A percentile compares a stretch with the other conserved stretches of the same genome.
Evolutionary conservation across 2,329 filamentous ascomycete species (phyloP).

Genomic region (Parafenestella ontariensis): DNA sequence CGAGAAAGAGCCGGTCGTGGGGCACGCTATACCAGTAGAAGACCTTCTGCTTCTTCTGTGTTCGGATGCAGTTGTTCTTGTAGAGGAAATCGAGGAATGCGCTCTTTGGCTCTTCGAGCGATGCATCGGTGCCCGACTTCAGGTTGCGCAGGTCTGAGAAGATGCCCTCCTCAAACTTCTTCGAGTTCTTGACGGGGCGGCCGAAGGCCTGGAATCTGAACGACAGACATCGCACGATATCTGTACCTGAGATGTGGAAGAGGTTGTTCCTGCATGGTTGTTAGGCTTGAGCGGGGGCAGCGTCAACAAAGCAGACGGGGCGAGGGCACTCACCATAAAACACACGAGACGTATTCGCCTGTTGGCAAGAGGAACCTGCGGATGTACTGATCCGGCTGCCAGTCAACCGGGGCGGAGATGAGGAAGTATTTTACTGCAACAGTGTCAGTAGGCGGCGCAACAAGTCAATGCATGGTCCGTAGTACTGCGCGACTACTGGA

Average conservation of each 20-base stretch:
- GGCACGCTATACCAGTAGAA: slow-evolving; percentile 99
- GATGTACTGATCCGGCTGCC: slow-evolving; percentile 96
- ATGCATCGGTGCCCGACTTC: slow-evolving; percentile 97
- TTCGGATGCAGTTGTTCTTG: slow-evolving; percentile 99
- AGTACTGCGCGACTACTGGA: slow-evolving; percentile 21
- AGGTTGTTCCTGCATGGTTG: slow-evolving; percentile 79
- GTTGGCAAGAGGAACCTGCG: slow-evolving; percentile 93
- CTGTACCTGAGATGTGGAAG: slow-evolving; percentile 98
- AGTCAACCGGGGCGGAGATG: slow-evolving; percentile 97
- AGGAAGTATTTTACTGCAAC: slow-evolving; percentile 95
- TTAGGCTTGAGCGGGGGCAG: slow-evolving; percentile 29
- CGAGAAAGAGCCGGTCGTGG: slow-evolving; percentile 95
- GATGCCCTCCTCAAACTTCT: slow-evolving; percentile 99
- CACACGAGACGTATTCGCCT: slow-evolving; percentile 98
- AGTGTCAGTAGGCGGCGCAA: slow-evolving; percentile 37
- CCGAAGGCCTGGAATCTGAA: slow-evolving; percentile 99
- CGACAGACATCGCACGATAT: slow-evolving; percentile 96
- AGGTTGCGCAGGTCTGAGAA: slow-evolving; percentile 98
- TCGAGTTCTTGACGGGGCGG: slow-evolving; percentile 97
- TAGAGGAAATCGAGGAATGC: slow-evolving; percentile 98
- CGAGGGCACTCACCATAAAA: slow-evolving; percentile 72
- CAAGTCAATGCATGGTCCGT: slow-evolving; percentile 8
- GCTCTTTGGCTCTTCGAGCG: slow-evolving; percentile 98
- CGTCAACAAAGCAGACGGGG: not conserved
- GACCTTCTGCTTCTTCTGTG: slow-evolving; percentile 99